Base-by-base conservation (phyloP, 163 green algal species). In the Scenedesmus sp. region DNA sequence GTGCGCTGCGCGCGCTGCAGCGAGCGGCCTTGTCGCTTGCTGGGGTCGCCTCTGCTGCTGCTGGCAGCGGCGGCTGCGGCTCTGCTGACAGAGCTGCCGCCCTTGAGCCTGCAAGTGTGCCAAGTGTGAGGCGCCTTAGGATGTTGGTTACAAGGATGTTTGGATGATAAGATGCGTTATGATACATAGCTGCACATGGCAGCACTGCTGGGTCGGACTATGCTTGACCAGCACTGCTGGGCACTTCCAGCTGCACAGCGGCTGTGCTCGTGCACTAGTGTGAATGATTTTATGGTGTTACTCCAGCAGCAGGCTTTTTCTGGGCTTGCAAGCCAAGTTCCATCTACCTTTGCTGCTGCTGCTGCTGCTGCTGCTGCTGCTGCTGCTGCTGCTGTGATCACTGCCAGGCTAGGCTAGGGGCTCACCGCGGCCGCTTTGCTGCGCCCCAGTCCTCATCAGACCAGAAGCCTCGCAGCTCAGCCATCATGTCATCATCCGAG, bases 391-490 rank as follows among this genome's bases (percentile, higher is more conserved):
- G 70, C 70, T 79, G 70, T 46, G 34, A 46, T 1, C 34, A 46
- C 4, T 4, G 23, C 46, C 13, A 3, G 10, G 3, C 70, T 52
- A 10, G 18, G 70, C 46, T 52, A 79, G n/a, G 70, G 4, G 20
- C 54, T 15, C 13, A 54, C 23, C 56, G 84, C 18, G 9, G 23
- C 84, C 6, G 34, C 34, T 66, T 88, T 82, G 52, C 34, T 20
- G 20, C 82, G n/a, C 90, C 88, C 46, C 93, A 94, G 56, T 93
- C 90, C 1, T 93, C 90, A 73, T 95, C 95, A 12, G 94, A 97
- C 94, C 96, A 97, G 59, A 97, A 97, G 46, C 94, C 93, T n/a
- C 92, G 88, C 64, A 97, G 91, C 84, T 95, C 88, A 46, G 92
- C 92, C 86, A 94, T 92, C 76, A 94, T n/a, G 6, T 96, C 95